Percentiles rank a stretch among this genome's conserved stretches.
Evolutionary conservation across 202 grass and related monocot species (phyloP).

Genomic region (Eragrostis tef): DNA sequence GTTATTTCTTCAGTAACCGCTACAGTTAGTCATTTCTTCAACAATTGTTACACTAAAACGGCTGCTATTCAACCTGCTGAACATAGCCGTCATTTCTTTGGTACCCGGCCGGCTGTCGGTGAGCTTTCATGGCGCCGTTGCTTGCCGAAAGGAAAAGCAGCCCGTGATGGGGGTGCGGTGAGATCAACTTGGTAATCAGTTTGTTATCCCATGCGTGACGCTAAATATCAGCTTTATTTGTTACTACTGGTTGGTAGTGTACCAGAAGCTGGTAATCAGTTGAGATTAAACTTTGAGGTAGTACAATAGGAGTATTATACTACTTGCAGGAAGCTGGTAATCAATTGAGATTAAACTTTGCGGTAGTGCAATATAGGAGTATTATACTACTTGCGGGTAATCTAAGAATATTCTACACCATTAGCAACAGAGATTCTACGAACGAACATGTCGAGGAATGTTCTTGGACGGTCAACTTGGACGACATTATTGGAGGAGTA

Average conservation of each 20-base stretch:
- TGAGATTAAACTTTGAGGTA: not conserved
- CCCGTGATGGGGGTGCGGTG: conserved; percentile 10
- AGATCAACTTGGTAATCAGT: conserved; percentile 22
- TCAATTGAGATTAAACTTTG: not conserved
- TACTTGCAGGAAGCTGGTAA: not conserved
- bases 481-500: not conserved
- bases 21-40: no score
- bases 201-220: not conserved
- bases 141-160: conserved; percentile 8
- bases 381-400: not conserved
- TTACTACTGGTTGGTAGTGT: not conserved
- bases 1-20: no score
- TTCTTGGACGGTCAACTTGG: not conserved
- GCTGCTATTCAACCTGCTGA: no score
- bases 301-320: not conserved
- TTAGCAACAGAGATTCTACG: conserved; percentile 12
- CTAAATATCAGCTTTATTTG: no score
- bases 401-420: not conserved
- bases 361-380: no score
- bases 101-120: not conserved
- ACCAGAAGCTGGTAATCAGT: not conserved
- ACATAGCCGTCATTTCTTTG: not conserved
- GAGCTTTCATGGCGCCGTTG: conserved; percentile 4
- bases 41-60: no score
- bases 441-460: not conserved